Base-by-base conservation (phyloP, 768 basidiomycete genomes). In the Hemileccinum impolitum region DNA sequence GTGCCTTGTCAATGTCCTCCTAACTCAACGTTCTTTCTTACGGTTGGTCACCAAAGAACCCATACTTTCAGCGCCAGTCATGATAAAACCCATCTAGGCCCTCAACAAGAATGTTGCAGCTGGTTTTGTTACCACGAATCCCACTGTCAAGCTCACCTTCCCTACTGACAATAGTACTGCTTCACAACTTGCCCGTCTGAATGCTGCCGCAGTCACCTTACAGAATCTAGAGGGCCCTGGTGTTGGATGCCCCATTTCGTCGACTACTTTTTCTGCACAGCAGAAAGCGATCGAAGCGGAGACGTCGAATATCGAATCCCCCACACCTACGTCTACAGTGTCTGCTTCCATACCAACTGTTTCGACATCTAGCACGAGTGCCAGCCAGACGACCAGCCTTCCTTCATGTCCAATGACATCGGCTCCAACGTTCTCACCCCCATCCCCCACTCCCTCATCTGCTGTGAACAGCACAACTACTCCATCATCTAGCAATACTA, bases 141-240 rank as follows among this genome's bases (percentile, higher is more conserved):
- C 86, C 10, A 61, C 69, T 2, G 71, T 87, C 44, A 46, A 62
- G 14, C 68, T 87, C 3, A 72, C 76, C 13, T 90, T 85, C 75
- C 87, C 85, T 2, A 76, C 76, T 2, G 84, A 81, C 56, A 69
- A 73, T 54, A 80, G 78, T 6, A 73, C 70, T 47, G 66, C 63
- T 8, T 78, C 80, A 40, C 72, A 80, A 59, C 64, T 77, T 39
- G 71, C 80, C 0, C 80, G 87, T 28, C 70, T 89, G 50, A 69
- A 79, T 40, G 75, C 85, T 23, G 75, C 80, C 6, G 59, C 81
- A 11, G 75, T 85, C 32, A 84, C 87, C 6, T 69, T 89, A n/a
- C 87, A 90, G 69, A 90, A 89, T 64, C 63, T 89, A 36, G 70
- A 75, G 42, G 87, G 85, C 1, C 73, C 82, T 0, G 87, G 86